These are phyloP conservation scores for Auricularia cornea DNA, from an alignment of 768 basidiomycete genomes.

Conservation along the genomic window DNA sequence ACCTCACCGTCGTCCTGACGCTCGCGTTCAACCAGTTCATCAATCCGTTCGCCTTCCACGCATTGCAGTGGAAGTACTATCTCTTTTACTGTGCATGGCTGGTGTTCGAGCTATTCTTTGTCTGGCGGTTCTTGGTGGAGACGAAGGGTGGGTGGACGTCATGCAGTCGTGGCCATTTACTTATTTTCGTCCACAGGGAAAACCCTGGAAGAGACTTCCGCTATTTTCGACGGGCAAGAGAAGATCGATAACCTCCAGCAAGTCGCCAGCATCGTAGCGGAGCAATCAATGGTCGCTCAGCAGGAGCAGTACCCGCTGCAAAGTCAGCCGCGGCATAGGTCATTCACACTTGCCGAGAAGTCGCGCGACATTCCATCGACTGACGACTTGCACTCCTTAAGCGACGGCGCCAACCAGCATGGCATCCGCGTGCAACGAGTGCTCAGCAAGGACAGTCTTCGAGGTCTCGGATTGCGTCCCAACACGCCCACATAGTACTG, in stretches of 20 bases:
- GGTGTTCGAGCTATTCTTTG: constrained; percentile 49
- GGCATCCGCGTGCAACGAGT: not conserved
- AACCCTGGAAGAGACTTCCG: constrained; percentile 67
- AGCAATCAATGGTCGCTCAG: constrained; percentile 9
- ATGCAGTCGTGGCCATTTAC: not conserved
- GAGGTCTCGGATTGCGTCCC: not conserved
- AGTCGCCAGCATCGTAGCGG: constrained; percentile 43
- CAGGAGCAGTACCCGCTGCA: constrained; percentile 2
- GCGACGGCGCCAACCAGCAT: not conserved
- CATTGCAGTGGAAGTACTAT: constrained; percentile 41
- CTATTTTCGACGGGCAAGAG: constrained; percentile 58
- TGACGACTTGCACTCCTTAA: constrained; percentile 1
- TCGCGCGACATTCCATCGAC: not conserved
- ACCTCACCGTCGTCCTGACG: constrained; percentile 27
- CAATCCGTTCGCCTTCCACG: constrained; percentile 63
- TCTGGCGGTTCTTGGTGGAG: constrained; percentile 48
- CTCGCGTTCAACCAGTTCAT: constrained; percentile 75
- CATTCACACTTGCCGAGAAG: not conserved
- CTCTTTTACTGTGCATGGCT: constrained; percentile 60
- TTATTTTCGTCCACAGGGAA: constrained; percentile 28
- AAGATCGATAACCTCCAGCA: constrained; percentile 33
- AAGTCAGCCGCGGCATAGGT: not conserved
- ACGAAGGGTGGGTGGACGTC: constrained; percentile 40
- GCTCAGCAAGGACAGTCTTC: not conserved
- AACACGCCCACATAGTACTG: not conserved